Base-by-base conservation (phyloP, 345 rosid genomes). In the Moricandia arvensis region DNA sequence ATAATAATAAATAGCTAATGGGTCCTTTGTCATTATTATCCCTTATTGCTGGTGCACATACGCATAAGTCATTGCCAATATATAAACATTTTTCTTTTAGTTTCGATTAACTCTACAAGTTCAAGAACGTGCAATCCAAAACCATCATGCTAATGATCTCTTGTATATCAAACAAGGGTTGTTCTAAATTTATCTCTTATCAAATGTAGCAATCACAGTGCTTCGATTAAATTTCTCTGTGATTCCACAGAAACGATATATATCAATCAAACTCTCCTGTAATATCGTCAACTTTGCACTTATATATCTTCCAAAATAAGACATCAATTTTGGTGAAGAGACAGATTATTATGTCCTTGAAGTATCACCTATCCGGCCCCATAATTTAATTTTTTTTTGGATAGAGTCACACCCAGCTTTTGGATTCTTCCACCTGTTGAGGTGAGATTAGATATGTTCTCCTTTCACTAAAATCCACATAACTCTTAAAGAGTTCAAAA, bases 181-280 rank as follows among this genome's bases (percentile, higher is more conserved):
- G 58, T 6, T 21, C 26, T 33, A 30, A 0, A 12, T 6, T 13
- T 8, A 38, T 15, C 6, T 18, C 34, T 34, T 54, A 47, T 72
- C 5, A 66, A 27, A 41, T 45, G 45, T 16, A 41, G 41, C 41
- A 29, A 43, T 29, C 3, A 3, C 18, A 59, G 43, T 43, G 16
- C 66, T 71, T 43, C 3, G 21, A 12, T 60, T 45, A 55, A 17
- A 18, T 16, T n/a, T 43, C 30, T 21, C 24, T 12, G 16, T 17
- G 69, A 53, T 75, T 38, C 24, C 35, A 69, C 49, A 27, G 33
- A 29, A 63, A 68, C 7, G 26, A 37, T 15, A 54, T 21, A 63
- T 64, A 71, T 70, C 71, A 64, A 71, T 64, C 60, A 70, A 63
- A 35, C 35, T 64, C 68, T 67, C 75, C 67, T 71, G 80, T 71